Evolutionary conservation across 176 grass and related monocot genomes (phyloP), one percentile per base, ranked within the genome.

Genomic region (Oryza australiensis): DNA sequence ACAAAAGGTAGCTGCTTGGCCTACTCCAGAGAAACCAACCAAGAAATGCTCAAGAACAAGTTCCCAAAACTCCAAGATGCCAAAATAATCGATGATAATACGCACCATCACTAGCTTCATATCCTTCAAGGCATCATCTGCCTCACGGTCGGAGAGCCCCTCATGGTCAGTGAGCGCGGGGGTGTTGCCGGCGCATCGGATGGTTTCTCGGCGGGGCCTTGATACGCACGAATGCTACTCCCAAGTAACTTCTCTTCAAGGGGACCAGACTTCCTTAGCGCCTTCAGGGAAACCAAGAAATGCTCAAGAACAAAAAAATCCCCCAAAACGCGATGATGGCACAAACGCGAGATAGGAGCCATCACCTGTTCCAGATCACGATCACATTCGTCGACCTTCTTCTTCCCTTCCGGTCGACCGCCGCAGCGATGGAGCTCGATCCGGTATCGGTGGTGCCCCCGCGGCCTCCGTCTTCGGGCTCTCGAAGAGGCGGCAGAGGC

Each of bases 1-100:
- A 12, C 9, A 9, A 3, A 26, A 24, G 4, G 6, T 18, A 51
- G 48, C 16, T 7, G 18, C 48, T 1, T 62, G 2, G 41, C 69
- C 68, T 45, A 71, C n/a, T 45, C 68, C 12, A 45, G 12, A 80
- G 45, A 69, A 68, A 80, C 27, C 77, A 79, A 68, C 34, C 35
- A 37, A 37, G 64, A 80, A 80, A 70, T 30, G 24, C 9, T 70
- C 30, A 80, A 70, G 77, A 68, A 51, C 63, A 42, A 41, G 34
- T 18, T 35, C 77, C 63, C 42, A 8, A 2, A 35, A 80, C 64
- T 37, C 77, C 78, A 80, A 57, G 64, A 80, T 51, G 15, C 18
- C 30, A 22, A 10, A 49, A 48, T n/a, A 66, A 40, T 18, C 20
- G 34, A 40, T 48, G 18, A 26, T 22, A 43, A 43, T 23, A 76